Evolutionary conservation across 1,284 basidiomycete species (phyloP).

Genomic region (Stygiomarasmius scandens): DNA sequence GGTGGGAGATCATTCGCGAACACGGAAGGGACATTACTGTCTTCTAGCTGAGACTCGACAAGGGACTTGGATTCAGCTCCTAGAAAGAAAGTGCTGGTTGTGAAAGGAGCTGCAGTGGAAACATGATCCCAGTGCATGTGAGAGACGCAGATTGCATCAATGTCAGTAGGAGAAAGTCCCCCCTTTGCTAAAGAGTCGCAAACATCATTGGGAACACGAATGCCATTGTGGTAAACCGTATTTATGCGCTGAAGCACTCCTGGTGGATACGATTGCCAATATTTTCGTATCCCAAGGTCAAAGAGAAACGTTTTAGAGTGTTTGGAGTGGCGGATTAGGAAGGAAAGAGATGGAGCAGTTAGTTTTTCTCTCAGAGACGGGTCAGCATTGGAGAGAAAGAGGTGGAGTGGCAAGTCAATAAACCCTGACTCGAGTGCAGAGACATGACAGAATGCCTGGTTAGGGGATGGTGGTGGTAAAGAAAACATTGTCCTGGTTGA

Average conservation of each 20-base stretch:
- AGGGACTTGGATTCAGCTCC: conserved; percentile 40
- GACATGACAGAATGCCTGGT: conserved; percentile 49
- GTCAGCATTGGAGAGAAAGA: conserved; percentile 38
- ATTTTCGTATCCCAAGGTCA: conserved; percentile 54
- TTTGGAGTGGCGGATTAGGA: conserved; percentile 49
- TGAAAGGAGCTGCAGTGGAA: conserved; percentile 49
- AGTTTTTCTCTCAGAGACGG: conserved; percentile 29
- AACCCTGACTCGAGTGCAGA: conserved; percentile 54
- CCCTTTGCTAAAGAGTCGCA: conserved; percentile 52
- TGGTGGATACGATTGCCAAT: conserved; percentile 46
- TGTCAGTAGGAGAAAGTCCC: conserved; percentile 41
- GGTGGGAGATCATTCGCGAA: conserved; percentile 41
- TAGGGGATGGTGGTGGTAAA: conserved; percentile 34
- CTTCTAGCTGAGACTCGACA: conserved; percentile 41
- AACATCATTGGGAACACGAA: conserved; percentile 44
- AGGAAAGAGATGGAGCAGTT: conserved; percentile 47
- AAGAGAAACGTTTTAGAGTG: conserved; percentile 47
- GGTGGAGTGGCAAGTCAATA: conserved; percentile 37
- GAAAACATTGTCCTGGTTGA: too few species aligned
- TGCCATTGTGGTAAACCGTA: conserved; percentile 24
- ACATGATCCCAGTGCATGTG: conserved; percentile 51
- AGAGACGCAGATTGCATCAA: conserved; percentile 50
- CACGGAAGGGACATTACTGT: conserved; percentile 31
- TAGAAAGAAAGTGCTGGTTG: conserved; percentile 49
- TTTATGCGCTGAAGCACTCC: conserved; percentile 30